Base-by-base conservation (phyloP, 1,139 yeast species). In the Kodamaea sp. region DNA sequence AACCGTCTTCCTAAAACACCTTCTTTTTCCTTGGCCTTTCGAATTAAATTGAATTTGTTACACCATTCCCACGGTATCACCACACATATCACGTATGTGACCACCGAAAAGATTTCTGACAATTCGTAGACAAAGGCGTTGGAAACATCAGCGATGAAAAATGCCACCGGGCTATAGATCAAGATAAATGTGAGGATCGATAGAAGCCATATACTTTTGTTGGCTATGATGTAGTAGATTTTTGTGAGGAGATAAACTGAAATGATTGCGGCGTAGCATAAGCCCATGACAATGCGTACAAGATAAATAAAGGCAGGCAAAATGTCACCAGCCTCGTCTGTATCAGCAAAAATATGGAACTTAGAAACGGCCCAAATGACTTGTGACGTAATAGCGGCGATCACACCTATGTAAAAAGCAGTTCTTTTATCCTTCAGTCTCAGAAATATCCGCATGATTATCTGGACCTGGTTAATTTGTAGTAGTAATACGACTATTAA, bases 1-100 rank as follows among this genome's bases (percentile, higher is more conserved):
- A 84, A 76, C 23, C 82, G 78, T 42, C 96, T 66, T 0, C 97
- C 97, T 32, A 88, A 60, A 2, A 88, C 79, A 1, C 96, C 95
- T 38, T 79, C 82, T 34, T 81, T 80, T 47, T 87, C 95, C 41
- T 76, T 76, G n/a, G 70, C 70, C 46, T 76, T 76, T 62, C 82
- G 83, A 19, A 81, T 61, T 10, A 72, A 62, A 39, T 76, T 75
- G 34, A 83, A 73, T 42, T 86, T 71, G 51, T 85, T 88, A 42
- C 87, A 76, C 95, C 95, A 87, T 57, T 83, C 94, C 95, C 95
- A 87, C 0, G 87, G 88, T 12, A 84, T 71, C 5, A 85, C 84
- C 28, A 85, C 85, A 33, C 87, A 75, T 19, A 83, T 70, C n/a
- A 84, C 80, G 53, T 82, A 84, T 7, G 83, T 73, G 1, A 83